A percentile compares a stretch with the other conserved stretches of the same genome.
These are phyloP conservation scores for Coniosporium uncinatum DNA, from an alignment of 2,329 filamentous ascomycete genomes.

Conservation along the genomic window DNA sequence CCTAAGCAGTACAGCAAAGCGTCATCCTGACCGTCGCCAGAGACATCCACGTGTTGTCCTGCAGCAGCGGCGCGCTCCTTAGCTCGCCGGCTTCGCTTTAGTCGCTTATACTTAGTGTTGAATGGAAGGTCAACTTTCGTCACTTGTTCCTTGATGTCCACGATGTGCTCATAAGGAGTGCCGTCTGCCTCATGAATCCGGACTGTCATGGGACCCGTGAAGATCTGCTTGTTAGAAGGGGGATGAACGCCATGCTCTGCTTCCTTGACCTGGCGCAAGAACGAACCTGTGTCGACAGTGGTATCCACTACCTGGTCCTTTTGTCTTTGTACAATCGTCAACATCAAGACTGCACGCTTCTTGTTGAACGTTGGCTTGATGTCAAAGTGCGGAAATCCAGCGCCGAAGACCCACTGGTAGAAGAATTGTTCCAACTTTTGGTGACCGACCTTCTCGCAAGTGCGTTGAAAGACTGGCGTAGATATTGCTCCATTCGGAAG, in stretches of 20 bases:
- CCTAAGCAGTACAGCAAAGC: conserved; percentile 87
- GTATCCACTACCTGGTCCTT: conserved; percentile 11
- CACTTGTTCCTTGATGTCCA: conserved; percentile 85
- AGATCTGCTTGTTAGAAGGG: conserved; percentile 68
- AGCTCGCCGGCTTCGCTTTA: conserved; percentile 82
- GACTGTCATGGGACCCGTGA: conserved; percentile 96
- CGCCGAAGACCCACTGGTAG: conserved; percentile 85
- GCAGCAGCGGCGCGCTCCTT: conserved; percentile 69
- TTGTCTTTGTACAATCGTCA: conserved; percentile 79
- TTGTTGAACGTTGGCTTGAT: conserved; percentile 94
- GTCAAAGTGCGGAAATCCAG: conserved; percentile 84
- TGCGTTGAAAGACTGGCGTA: conserved; percentile 71
- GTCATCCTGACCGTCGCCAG: conserved; percentile 66
- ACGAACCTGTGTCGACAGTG: conserved; percentile 56
- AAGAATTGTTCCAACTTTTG: conserved; percentile 88
- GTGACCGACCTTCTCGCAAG: conserved; percentile 85
- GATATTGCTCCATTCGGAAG: conserved; percentile 66
- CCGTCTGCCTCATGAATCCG: conserved; percentile 97
- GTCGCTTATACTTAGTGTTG: conserved; percentile 97
- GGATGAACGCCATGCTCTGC: conserved; percentile 63
- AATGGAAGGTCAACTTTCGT: conserved; percentile 94
- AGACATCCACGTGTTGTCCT: conserved; percentile 51
- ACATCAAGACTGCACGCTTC: conserved; percentile 91
- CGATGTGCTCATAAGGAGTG: conserved; percentile 96
- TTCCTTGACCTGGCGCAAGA: conserved; percentile 83